These are phyloP conservation scores for Tetracladium marchalianum DNA, from an alignment of 495 filamentous ascomycete species.

Conservation along the genomic window DNA sequence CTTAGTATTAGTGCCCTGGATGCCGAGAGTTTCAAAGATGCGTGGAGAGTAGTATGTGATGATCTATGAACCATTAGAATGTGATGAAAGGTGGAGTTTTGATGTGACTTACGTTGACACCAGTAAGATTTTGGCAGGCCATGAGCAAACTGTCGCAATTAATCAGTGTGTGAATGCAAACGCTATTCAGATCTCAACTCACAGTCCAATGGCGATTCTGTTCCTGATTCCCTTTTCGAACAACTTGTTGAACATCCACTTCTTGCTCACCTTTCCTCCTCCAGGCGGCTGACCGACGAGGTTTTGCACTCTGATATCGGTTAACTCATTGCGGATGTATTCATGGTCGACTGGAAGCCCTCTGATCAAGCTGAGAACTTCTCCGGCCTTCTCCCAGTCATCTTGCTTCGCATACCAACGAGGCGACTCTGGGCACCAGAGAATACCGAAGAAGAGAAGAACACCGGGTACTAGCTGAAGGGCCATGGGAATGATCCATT, in stretches of 20 bases:
- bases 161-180: too few species aligned
- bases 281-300: constrained; percentile 9
- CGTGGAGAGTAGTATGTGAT: constrained; percentile 39
- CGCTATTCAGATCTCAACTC: too few species aligned
- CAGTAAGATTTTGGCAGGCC: constrained; percentile 23
- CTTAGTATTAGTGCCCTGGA: constrained; percentile 27
- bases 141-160: too few species aligned
- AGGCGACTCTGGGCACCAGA: constrained; percentile 45
- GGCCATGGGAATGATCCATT: constrained; percentile 49
- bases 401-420: constrained; percentile 48
- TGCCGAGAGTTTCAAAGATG: constrained; percentile 35
- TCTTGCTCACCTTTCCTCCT: neutral
- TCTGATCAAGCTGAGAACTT: constrained; percentile 1
- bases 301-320: constrained; percentile 22
- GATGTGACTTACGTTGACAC: constrained; percentile 13
- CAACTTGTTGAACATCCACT: constrained; percentile 15
- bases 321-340: constrained; percentile 24
- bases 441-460: constrained; percentile 35
- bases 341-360: constrained; percentile 20
- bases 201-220: constrained; percentile 21
- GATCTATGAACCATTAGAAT: constrained; percentile 6
- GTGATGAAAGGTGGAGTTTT: constrained; percentile 7
- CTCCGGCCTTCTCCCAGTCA: constrained; percentile 36
- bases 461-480: constrained; percentile 46
- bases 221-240: constrained; percentile 17